Evolutionary conservation across 2,329 filamentous ascomycete species (phyloP).

Genomic region (Xylogone sp.): DNA sequence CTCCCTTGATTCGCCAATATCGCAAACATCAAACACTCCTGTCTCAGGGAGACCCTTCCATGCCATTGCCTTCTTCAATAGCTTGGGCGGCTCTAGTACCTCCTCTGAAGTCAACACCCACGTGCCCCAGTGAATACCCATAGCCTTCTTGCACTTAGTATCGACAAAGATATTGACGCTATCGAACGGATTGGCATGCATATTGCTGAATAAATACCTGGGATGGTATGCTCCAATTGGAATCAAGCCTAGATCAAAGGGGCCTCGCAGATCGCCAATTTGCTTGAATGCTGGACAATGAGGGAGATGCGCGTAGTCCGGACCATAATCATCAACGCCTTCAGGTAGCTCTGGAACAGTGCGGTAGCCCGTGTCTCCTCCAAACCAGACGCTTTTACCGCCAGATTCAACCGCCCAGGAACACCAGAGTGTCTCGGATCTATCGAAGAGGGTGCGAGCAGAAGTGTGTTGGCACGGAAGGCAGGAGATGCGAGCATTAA

Average conservation of each 20-base stretch:
- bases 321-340: constrained; percentile 66
- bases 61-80: constrained; percentile 68
- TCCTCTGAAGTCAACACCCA: constrained; percentile 81
- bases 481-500: constrained; percentile 70
- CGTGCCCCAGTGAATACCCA: constrained; percentile 91
- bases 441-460: constrained; percentile 61
- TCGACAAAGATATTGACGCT: constrained; percentile 86
- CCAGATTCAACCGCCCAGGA: constrained; percentile 78
- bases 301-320: constrained; percentile 63
- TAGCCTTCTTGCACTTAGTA: constrained; percentile 69
- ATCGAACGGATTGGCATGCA: constrained; percentile 86
- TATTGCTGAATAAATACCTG: constrained; percentile 66
- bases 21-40: constrained; percentile 77
- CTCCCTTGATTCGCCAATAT: constrained; percentile 79
- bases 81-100: constrained; percentile 73
- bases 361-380: constrained; percentile 87
- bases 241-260: constrained; percentile 87
- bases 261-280: constrained; percentile 75
- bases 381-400: constrained; percentile 80
- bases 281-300: constrained; percentile 80
- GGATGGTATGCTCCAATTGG: constrained; percentile 89
- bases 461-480: constrained; percentile 83
- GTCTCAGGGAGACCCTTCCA: constrained; percentile 63
- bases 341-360: constrained; percentile 62
- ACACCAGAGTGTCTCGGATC: constrained; percentile 76